Conservation (phyloP, 2,329 filamentous ascomycete genomes). For the Sodiomyces alkalinus region DNA sequence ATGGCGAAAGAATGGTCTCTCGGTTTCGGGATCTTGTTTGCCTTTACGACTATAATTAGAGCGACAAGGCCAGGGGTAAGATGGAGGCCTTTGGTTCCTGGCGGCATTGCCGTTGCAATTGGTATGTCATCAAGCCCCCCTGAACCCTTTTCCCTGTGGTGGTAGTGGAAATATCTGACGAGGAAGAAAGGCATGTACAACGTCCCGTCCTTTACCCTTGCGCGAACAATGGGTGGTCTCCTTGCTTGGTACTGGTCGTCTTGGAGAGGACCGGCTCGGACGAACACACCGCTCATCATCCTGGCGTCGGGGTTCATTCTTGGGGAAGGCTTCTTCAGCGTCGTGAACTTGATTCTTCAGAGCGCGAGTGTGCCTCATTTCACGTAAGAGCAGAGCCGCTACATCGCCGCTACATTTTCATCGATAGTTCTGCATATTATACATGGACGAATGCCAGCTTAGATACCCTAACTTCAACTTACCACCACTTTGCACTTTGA, state of each 20-base stretch:
- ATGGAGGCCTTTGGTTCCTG: slow-evolving; percentile 70
- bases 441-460: no score
- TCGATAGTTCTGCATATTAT: no score
- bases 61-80: slow-evolving; percentile 38
- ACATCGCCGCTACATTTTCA: no score
- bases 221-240: slow-evolving; percentile 65
- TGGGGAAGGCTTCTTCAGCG: slow-evolving; percentile 82
- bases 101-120: slow-evolving; percentile 90
- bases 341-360: slow-evolving; percentile 74
- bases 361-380: slow-evolving; percentile 63
- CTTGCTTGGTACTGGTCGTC: slow-evolving; percentile 62
- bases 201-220: slow-evolving; percentile 86
- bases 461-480: no score
- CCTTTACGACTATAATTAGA: slow-evolving; percentile 52
- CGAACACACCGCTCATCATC: slow-evolving; percentile 72
- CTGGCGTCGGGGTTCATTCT: slow-evolving; percentile 80
- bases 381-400: no score
- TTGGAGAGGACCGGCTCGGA: slow-evolving; percentile 19
- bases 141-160: not conserved
- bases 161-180: no score
- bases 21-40: slow-evolving; percentile 61
- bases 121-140: slow-evolving; percentile 29
- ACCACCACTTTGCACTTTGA: no score
- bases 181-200: slow-evolving; percentile 99
- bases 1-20: slow-evolving; percentile 72